Evolutionary conservation across 768 basidiomycete species (phyloP).

Genomic region (Gelatoporia subvermispora): DNA sequence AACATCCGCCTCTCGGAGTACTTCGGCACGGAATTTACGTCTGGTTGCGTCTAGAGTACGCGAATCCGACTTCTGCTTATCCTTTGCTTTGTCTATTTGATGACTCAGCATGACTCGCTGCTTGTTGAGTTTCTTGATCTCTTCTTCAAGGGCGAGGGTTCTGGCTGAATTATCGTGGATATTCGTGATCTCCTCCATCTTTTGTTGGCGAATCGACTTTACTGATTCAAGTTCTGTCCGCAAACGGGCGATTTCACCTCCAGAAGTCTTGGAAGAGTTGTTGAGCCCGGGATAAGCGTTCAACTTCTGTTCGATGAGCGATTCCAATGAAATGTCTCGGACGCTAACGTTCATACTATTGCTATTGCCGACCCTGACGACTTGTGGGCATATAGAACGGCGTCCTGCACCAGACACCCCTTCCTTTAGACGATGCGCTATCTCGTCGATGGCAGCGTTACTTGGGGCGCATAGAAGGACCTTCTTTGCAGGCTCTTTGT

Average conservation of each 20-base stretch:
- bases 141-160: constrained; percentile 55
- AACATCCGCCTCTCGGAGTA: constrained; percentile 87
- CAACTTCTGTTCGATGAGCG: constrained; percentile 74
- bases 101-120: constrained; percentile 60
- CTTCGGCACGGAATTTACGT: constrained; percentile 64
- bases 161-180: constrained; percentile 55
- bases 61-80: constrained; percentile 75
- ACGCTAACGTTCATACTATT: constrained; percentile 71
- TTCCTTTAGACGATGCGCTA: constrained; percentile 81
- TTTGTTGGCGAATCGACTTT: constrained; percentile 53
- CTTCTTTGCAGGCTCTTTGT: constrained; percentile 54
- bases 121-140: constrained; percentile 63
- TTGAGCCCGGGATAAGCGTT: constrained; percentile 36
- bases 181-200: constrained; percentile 53
- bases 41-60: constrained; percentile 81
- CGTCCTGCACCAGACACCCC: constrained; percentile 60
- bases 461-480: constrained; percentile 93
- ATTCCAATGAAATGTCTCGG: constrained; percentile 83
- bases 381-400: constrained; percentile 54
- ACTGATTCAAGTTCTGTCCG: constrained; percentile 67
- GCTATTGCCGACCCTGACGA: constrained; percentile 87
- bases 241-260: constrained; percentile 52
- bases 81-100: constrained; percentile 71
- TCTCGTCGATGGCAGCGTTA: constrained; percentile 98
- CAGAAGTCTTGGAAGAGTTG: constrained; percentile 43